Evolutionary conservation across 2,329 filamentous ascomycete genomes (phyloP), one percentile per base, ranked within the genome.

Genomic region (Ophiostoma quercus): DNA sequence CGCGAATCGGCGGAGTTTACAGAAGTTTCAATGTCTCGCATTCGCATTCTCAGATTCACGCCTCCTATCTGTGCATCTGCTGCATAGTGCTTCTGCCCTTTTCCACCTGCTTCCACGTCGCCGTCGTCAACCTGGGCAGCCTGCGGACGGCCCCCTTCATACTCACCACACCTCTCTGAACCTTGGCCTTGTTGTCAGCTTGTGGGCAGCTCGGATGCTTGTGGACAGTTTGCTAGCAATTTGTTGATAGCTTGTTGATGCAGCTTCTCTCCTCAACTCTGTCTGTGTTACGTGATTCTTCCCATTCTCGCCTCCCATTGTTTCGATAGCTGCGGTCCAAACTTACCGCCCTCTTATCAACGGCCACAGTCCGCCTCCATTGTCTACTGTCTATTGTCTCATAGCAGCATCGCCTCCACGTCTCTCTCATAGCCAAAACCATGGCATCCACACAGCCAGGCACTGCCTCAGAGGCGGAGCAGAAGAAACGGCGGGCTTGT

Each of bases 401-500:
- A 12, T 32, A 7, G 3, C 57, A 60, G 57, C 5, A 39, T 16
- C 62, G 32, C 16, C 19, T 11, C 62, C 57, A 16, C 19, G 16
- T 65, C 32, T 25, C 4, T 5, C 14, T n/a, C 43, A 47, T 47
- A 47, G 16, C 62, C 62, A 47, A 41, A 22, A 3, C n/a, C 63
- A 66, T 66, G 65, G 22, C 34, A 47, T 66, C 43, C 25, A n/a
- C 8, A 34, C 29, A 51, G 25, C 66, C 29, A 32, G 41, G 62
- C 19, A 65, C 62, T 65, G 19, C 34, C 22, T 39, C 62, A 5
- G 60, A 51, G 57, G 66, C 65, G 57, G 62, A 71, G 7, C 66
- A 34, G 8, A 76, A 80, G 71, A 89, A 87, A 75, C 86, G 85
- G 72, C 83, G 86, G 66, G 87, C 87, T 72, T 90, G 88, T 77